Percentiles rank a stretch among this genome's conserved stretches.
These are phyloP conservation scores for Chaetomidium leptoderma DNA, from an alignment of 495 filamentous ascomycete genomes.

Conservation along the genomic window DNA sequence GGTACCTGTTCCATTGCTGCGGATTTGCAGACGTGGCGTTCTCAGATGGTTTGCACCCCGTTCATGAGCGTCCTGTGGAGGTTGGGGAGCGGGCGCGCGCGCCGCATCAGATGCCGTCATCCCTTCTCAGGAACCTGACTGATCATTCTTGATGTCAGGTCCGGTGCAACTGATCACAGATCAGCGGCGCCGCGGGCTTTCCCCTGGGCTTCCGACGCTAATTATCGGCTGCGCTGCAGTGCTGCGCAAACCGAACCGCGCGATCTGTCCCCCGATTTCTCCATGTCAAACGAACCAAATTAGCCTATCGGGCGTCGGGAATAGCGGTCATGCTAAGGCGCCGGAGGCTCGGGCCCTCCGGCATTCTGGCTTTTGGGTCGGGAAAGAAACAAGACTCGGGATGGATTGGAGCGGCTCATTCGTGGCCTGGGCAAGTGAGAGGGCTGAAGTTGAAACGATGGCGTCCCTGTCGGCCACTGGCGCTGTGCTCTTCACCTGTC, in stretches of 20 bases:
- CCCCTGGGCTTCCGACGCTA: too few species aligned
- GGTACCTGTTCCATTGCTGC: background rate
- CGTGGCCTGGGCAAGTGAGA: background rate
- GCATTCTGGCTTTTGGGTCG: background rate
- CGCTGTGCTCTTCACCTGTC: background rate
- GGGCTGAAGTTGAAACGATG: background rate
- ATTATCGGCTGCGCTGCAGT: background rate
- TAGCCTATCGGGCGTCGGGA: slow-evolving; percentile 6
- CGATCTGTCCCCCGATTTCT: background rate
- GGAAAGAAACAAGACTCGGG: background rate
- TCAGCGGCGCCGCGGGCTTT: too few species aligned
- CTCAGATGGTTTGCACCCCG: too few species aligned
- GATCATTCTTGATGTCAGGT: too few species aligned
- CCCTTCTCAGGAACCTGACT: too few species aligned
- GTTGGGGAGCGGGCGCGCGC: background rate
- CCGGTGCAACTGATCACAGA: background rate
- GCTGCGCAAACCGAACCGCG: background rate
- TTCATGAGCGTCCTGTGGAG: background rate
- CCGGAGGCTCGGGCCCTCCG: background rate
- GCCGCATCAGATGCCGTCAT: too few species aligned
- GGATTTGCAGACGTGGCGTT: background rate
- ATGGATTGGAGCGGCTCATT: background rate
- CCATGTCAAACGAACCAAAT: background rate
- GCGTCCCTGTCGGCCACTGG: background rate
- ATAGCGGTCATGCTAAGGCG: background rate